A percentile compares a stretch with the other conserved stretches of the same genome.
Evolutionary conservation across 306 rosid species (phyloP).

Genomic region (Ochetophila trinervis): DNA sequence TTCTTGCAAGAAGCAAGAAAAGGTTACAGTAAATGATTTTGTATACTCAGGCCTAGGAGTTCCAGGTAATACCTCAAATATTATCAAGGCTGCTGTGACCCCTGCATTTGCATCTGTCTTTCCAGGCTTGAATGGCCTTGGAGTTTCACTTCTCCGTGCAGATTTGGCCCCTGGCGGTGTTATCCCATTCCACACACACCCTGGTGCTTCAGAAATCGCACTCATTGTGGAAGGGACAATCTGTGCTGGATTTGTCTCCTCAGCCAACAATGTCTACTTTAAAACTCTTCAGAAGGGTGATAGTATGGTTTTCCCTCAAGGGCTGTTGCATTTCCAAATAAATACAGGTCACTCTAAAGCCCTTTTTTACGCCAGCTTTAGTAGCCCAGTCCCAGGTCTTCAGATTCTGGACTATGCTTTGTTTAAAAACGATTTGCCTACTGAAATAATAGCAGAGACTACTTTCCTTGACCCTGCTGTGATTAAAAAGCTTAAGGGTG

Average conservation of each 20-base stretch:
- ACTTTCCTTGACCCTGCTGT: constrained; percentile 59
- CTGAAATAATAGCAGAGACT: constrained; percentile 36
- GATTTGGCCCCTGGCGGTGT: constrained; percentile 64
- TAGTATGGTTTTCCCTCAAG: constrained; percentile 75
- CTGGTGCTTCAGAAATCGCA: constrained; percentile 54
- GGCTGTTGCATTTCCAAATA: constrained; percentile 68
- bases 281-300: constrained; percentile 66
- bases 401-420: constrained; percentile 67
- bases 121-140: constrained; percentile 74
- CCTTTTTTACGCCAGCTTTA: constrained; percentile 46
- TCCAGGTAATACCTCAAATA: constrained; percentile 69
- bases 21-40: constrained; percentile 55
- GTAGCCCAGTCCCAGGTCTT: constrained; percentile 70
- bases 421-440: constrained; percentile 64
- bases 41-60: constrained; percentile 47
- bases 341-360: constrained; percentile 32
- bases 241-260: constrained; percentile 57
- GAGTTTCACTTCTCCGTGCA: constrained; percentile 52
- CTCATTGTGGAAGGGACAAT: constrained; percentile 46
- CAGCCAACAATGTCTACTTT: constrained; percentile 50
- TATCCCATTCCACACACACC: constrained; percentile 82
- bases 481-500: constrained; percentile 79
- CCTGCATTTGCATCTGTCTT: constrained; percentile 65
- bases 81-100: constrained; percentile 61
- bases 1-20: constrained; percentile 52